Percentiles rank a stretch among this genome's conserved stretches.
Evolutionary conservation across 495 filamentous ascomycete genomes (phyloP).

Genomic region (Eremomyces bilateralis): DNA sequence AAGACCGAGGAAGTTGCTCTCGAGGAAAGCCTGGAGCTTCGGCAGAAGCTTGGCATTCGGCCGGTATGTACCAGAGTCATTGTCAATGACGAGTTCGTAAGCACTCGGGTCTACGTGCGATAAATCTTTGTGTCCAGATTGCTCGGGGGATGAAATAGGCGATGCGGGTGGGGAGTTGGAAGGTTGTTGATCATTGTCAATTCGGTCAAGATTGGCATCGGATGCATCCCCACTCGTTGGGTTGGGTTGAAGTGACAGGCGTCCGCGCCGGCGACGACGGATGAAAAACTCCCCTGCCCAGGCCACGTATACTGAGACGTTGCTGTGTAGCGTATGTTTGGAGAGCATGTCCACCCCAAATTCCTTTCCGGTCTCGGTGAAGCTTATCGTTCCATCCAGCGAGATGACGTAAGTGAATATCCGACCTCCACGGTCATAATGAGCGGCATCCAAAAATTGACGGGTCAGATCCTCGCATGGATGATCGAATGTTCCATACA

Average conservation of each 20-base stretch:
- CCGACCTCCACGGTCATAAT: conserved; percentile 63
- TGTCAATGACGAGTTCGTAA: conserved; percentile 85
- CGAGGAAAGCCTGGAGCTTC: conserved; percentile 42
- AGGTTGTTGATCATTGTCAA: neutral
- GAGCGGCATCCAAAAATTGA: conserved; percentile 68
- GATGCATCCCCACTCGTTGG: conserved; percentile 4
- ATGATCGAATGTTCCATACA: conserved; percentile 39
- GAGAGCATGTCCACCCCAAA: conserved; percentile 80
- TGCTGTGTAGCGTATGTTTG: conserved; percentile 90
- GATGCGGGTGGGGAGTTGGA: conserved; percentile 16
- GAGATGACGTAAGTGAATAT: conserved; percentile 88
- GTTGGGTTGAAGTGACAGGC: no score
- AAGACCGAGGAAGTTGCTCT: conserved; percentile 49
- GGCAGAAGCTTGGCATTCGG: conserved; percentile 57
- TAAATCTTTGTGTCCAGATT: no score
- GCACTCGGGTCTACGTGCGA: conserved; percentile 33
- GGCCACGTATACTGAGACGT: conserved; percentile 74
- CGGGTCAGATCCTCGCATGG: conserved; percentile 34
- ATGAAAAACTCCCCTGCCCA: conserved; percentile 89
- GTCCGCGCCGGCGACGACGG: conserved; percentile 40
- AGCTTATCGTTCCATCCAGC: conserved; percentile 63
- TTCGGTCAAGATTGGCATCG: no score
- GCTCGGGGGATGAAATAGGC: no score
- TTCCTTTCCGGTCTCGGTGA: conserved; percentile 87
- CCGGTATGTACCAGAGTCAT: conserved; percentile 82